Conservation (phyloP, 805 yeast species). For the Priceomyces haplophilus region DNA sequence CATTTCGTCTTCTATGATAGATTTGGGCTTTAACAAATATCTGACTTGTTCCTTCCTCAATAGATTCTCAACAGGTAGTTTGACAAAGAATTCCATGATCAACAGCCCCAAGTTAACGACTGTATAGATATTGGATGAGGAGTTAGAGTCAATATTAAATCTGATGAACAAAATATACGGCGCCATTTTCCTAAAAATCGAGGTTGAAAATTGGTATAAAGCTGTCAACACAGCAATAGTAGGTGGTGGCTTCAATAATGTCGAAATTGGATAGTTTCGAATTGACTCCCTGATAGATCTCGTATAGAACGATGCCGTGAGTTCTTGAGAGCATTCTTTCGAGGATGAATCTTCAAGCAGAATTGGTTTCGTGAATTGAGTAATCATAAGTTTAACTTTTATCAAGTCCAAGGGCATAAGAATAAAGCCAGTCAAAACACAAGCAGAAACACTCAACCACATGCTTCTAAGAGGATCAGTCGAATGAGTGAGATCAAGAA, state of each 20-base stretch:
- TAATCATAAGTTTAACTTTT: constrained; percentile 71
- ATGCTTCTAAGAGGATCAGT: constrained; percentile 72
- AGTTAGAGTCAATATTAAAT: constrained; percentile 64
- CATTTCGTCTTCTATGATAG: constrained; percentile 31
- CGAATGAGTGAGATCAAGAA: constrained; percentile 77
- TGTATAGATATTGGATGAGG: constrained; percentile 59
- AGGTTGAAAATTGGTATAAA: constrained; percentile 57
- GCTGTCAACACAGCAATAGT: constrained; percentile 45
- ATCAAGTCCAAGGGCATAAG: constrained; percentile 81
- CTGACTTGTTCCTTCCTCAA: constrained; percentile 80
- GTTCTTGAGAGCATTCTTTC: not conserved
- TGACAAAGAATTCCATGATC: constrained; percentile 65
- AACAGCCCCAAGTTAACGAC: constrained; percentile 58
- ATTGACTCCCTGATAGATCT: constrained; percentile 74
- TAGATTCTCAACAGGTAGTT: constrained; percentile 84
- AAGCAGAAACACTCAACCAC: constrained; percentile 63
- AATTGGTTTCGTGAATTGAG: constrained; percentile 47
- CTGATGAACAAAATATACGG: constrained; percentile 60
- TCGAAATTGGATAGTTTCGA: constrained; percentile 52
- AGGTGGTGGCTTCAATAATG: constrained; percentile 56
- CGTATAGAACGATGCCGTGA: constrained; percentile 21
- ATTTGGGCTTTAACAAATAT: constrained; percentile 47
- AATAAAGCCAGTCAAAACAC: constrained; percentile 66
- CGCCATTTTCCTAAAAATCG: constrained; percentile 61
- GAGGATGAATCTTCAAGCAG: constrained; percentile 5